phyloP scores from a whole-genome alignment of 2,329 filamentous ascomycete genomes.

The Phialemonium atrogriseum region DNA sequence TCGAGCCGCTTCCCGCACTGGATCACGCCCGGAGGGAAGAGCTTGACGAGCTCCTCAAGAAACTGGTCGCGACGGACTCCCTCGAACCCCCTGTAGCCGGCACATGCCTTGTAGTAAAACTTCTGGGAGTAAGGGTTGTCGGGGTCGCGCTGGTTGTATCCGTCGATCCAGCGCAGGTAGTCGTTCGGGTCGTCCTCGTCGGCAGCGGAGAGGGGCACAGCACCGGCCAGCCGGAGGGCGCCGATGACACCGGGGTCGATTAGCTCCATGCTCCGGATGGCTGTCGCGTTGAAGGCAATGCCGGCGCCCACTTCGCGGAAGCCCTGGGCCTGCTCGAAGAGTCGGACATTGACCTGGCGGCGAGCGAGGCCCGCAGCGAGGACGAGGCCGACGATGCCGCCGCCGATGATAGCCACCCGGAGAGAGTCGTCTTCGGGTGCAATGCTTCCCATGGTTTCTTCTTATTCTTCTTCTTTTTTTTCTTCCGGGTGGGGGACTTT shows the following conservation, averaged over 20 bases:
- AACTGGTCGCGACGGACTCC: slow-evolving; percentile 17
- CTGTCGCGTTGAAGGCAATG: slow-evolving; percentile 26
- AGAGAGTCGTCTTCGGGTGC: too few species aligned
- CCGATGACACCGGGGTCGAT: slow-evolving; percentile 18
- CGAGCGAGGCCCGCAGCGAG: slow-evolving; percentile 36
- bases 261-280: slow-evolving; percentile 20
- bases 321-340: slow-evolving; percentile 25
- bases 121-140: too few species aligned
- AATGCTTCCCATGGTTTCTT: too few species aligned
- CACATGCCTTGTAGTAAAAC: slow-evolving; percentile 6
- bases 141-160: slow-evolving; percentile 13
- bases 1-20: slow-evolving; percentile 19
- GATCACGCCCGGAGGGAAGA: slow-evolving; percentile 12
- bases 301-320: slow-evolving; percentile 30
- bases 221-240: slow-evolving; percentile 20
- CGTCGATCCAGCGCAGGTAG: slow-evolving; percentile 18
- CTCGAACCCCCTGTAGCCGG: slow-evolving; percentile 9
- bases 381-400: slow-evolving; percentile 40
- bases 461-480: too few species aligned
- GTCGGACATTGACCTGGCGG: slow-evolving; percentile 19
- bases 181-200: slow-evolving; percentile 13
- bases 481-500: too few species aligned
- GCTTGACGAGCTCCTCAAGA: slow-evolving; percentile 16
- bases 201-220: slow-evolving; percentile 17
- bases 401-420: slow-evolving; percentile 44